Evolutionary conservation across 441 rosid genomes (phyloP), one percentile per base, ranked within the genome.

Genomic region (Dalechampia spathulata): DNA sequence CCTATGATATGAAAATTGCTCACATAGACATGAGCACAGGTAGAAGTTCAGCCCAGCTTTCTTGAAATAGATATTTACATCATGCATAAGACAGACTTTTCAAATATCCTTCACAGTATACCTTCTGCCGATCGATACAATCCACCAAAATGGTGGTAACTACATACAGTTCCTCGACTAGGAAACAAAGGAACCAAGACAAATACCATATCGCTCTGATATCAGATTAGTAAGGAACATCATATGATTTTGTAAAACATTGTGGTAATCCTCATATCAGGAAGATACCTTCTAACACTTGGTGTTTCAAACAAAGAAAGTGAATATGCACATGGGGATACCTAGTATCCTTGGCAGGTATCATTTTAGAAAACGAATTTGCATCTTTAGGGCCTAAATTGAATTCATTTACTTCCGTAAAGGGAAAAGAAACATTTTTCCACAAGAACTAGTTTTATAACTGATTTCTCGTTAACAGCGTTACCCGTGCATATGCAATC

Each of bases 341-440:
- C n/a, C n/a, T 30, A 21, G 15, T 6, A 55, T 11, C 26, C 36
- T 41, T 4, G 4, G 15, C 5, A 40, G 37, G 16, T 9, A 28
- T 16, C 27, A 19, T 11, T 25, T 25, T 40, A 39, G 22, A n/a
- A 30, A 28, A 15, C 27, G 20, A 41, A 26, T 5, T 36, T 7
- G 6, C 45, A 2, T 8, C 2, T 1, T 8, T 12, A 47, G 3
- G 16, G 13, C 34, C 17, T 45, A 30, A 27, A 15, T 20, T 30
- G 41, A 17, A 34, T n/a, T 43, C 54, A 25, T 22, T 37, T 16
- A 1, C 37, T 58, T 58, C 40, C 37, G 25, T 48, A 21, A 58
- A 38, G 8, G 28, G 17, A 13, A 47, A 41, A 1, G 1, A 14
- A 41, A 41, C 6, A 4, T 5, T 4, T 2, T 21, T 11, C 28